Evolutionary conservation across 371 early-diverging fungal species (phyloP).

Genomic region (Rhizomucor miehei): DNA sequence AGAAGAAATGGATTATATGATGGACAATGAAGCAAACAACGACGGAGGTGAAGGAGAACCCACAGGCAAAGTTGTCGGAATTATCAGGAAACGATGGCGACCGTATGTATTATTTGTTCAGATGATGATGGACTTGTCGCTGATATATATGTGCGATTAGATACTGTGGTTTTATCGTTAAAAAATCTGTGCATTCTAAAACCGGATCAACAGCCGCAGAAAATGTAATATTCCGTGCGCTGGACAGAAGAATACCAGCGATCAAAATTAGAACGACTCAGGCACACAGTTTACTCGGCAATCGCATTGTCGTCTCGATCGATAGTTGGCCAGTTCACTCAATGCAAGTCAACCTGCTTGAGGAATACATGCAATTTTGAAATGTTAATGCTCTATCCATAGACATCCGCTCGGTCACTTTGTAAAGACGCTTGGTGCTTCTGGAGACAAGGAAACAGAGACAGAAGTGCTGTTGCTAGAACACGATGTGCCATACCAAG

Average conservation of each 20-base stretch:
- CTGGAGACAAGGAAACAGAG: slow-evolving; percentile 92
- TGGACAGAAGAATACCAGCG: slow-evolving; percentile 91
- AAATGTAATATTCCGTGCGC: slow-evolving; percentile 75
- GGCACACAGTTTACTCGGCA: slow-evolving; percentile 66
- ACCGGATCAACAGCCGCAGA: slow-evolving; percentile 48
- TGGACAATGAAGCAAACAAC: slow-evolving; percentile 12
- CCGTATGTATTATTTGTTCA: slow-evolving; percentile 43
- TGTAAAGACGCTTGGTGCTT: slow-evolving; percentile 84
- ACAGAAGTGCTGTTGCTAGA: slow-evolving; percentile 94
- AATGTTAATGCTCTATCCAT: background rate
- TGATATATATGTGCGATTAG: slow-evolving; percentile 14
- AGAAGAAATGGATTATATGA: slow-evolving; percentile 24
- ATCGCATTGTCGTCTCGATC: slow-evolving; percentile 87
- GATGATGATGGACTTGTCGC: background rate
- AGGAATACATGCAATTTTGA: background rate
- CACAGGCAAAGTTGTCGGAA: slow-evolving; percentile 86
- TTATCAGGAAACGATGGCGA: slow-evolving; percentile 94
- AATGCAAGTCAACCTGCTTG: slow-evolving; percentile 33
- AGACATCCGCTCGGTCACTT: slow-evolving; percentile 87
- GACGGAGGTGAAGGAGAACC: slow-evolving; percentile 52
- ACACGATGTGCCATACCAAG: slow-evolving; percentile 92
- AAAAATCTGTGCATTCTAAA: slow-evolving; percentile 58
- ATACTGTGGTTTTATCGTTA: slow-evolving; percentile 90
- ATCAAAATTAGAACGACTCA: slow-evolving; percentile 92
- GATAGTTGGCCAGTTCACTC: slow-evolving; percentile 88